phyloP scores from a whole-genome alignment of 2,329 filamentous ascomycete species.

The Metarhizium humberi region DNA sequence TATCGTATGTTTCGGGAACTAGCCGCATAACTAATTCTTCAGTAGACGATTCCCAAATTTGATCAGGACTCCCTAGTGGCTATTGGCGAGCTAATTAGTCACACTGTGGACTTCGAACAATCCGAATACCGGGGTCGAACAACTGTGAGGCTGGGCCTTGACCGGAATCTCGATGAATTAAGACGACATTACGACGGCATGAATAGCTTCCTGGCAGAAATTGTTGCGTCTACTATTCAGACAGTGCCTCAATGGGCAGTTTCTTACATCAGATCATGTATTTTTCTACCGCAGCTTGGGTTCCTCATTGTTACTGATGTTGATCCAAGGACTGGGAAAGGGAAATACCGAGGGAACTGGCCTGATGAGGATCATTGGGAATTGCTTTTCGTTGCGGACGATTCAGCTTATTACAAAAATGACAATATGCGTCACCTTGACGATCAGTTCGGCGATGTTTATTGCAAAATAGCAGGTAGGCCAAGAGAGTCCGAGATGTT shows the following conservation, averaged over 20 bases:
- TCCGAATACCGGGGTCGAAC: constrained; percentile 64
- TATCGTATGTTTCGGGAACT: background rate
- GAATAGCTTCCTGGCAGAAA: constrained; percentile 59
- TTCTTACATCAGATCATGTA: constrained; percentile 58
- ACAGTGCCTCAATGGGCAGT: constrained; percentile 52
- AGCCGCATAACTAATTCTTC: background rate
- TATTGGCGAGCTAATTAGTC: constrained; percentile 62
- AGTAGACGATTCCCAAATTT: constrained; percentile 38
- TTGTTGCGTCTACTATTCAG: constrained; percentile 53
- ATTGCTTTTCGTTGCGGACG: constrained; percentile 63
- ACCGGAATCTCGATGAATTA: constrained; percentile 65
- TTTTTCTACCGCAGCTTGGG: constrained; percentile 85
- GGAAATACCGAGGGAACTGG: constrained; percentile 54
- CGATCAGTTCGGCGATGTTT: constrained; percentile 72
- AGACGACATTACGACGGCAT: constrained; percentile 73
- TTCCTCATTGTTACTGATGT: constrained; percentile 71
- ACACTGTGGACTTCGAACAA: constrained; percentile 71
- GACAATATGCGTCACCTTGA: constrained; percentile 73
- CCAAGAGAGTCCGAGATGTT: background rate
- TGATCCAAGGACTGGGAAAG: constrained; percentile 38
- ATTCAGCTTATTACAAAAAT: constrained; percentile 79
- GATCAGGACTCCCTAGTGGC: constrained; percentile 49
- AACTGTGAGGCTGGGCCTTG: constrained; percentile 63
- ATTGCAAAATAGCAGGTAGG: constrained; percentile 71
- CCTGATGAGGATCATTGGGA: constrained; percentile 58